A percentile compares a stretch with the other conserved stretches of the same genome.
These are phyloP conservation scores for Eragrostis curvula DNA, from an alignment of 176 grass and related monocot species.

Conservation along the genomic window DNA sequence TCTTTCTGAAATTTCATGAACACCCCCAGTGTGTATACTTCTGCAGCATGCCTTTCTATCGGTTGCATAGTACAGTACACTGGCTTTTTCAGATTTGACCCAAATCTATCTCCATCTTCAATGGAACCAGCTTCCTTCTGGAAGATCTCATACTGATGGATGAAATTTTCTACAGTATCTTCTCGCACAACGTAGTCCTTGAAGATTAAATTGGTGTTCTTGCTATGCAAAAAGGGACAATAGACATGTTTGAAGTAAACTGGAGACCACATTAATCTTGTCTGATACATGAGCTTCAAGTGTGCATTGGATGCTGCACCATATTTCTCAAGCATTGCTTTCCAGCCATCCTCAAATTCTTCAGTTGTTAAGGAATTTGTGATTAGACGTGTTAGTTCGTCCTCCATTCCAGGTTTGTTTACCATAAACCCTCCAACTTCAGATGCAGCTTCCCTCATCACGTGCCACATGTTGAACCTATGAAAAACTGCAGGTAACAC, in stretches of 20 bases:
- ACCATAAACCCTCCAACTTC: neutral
- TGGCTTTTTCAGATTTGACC: neutral
- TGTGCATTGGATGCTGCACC: neutral
- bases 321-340: slow-evolving; percentile 12
- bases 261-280: slow-evolving; percentile 10
- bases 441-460: neutral
- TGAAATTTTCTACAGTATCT: slow-evolving; percentile 23
- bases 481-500: neutral
- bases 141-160: slow-evolving; percentile 15
- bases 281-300: slow-evolving; percentile 8
- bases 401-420: neutral
- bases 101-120: slow-evolving; percentile 18
- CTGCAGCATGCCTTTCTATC: slow-evolving; percentile 3
- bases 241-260: slow-evolving; percentile 21
- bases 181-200: neutral
- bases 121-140: neutral
- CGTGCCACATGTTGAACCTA: slow-evolving; percentile 22
- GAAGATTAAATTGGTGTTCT: slow-evolving; percentile 29
- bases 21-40: neutral
- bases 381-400: neutral
- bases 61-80: neutral
- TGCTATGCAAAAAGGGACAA: slow-evolving; percentile 5
- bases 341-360: slow-evolving; percentile 25
- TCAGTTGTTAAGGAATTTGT: neutral
- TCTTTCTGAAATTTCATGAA: slow-evolving; percentile 19